Evolutionary conservation across 169 alveolate species (phyloP).

Genomic region (Eimeria necatrix): DNA sequence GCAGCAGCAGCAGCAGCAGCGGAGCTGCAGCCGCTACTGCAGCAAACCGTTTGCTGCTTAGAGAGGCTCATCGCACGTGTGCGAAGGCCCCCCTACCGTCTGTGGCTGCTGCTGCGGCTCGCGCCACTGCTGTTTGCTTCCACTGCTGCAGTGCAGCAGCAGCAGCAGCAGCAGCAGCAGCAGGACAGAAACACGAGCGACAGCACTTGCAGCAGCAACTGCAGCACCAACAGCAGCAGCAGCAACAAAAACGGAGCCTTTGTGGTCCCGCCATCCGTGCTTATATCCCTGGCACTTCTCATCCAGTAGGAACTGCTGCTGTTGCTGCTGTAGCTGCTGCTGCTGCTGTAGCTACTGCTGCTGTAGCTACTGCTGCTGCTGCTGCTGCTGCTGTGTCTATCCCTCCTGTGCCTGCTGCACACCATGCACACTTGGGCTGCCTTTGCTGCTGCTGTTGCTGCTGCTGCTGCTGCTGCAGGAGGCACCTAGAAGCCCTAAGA

Average conservation of each 20-base stretch:
- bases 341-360: background rate
- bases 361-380: background rate
- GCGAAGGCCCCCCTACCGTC: slow-evolving; percentile 11
- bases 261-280: slow-evolving; percentile 51
- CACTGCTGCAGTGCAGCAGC: slow-evolving; percentile 9
- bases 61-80: slow-evolving; percentile 1
- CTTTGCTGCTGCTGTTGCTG: background rate
- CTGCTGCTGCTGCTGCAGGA: slow-evolving; percentile 16
- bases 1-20: slow-evolving; percentile 22
- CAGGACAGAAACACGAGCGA: background rate
- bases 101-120: slow-evolving; percentile 54
- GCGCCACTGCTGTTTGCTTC: slow-evolving; percentile 34
- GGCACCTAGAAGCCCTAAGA: background rate
- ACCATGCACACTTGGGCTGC: background rate
- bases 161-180: slow-evolving; percentile 37
- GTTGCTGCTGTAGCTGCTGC: slow-evolving; percentile 17
- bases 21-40: background rate
- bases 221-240: slow-evolving; percentile 50
- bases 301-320: slow-evolving; percentile 19
- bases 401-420: background rate
- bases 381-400: background rate
- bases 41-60: background rate
- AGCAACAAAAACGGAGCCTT: slow-evolving; percentile 29
- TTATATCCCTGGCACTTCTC: slow-evolving; percentile 24
- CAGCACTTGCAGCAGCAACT: background rate